Evolutionary conservation across 306 rosid species (phyloP), one percentile per base, ranked within the genome.

Genomic region (Coriaria nepalensis): DNA sequence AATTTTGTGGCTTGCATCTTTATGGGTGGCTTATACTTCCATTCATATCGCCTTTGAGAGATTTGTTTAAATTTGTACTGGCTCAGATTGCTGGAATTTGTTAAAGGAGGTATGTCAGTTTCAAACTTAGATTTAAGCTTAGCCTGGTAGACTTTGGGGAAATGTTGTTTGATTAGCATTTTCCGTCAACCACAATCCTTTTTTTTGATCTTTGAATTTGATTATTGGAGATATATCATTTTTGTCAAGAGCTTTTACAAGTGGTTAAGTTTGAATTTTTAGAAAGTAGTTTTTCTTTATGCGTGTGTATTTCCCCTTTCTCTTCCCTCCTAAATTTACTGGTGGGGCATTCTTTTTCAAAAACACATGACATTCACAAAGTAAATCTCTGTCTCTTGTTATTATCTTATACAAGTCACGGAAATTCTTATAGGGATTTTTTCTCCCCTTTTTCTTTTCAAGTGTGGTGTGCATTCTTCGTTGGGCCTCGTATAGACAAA

Each of bases 391-490:
- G n/a, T n/a, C n/a, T n/a, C n/a, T n/a, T n/a, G n/a, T n/a, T n/a
- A n/a, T n/a, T n/a, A n/a, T n/a, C n/a, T n/a, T n/a, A n/a, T n/a
- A n/a, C n/a, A n/a, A n/a, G n/a, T n/a, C n/a, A n/a, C n/a, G n/a
- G n/a, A n/a, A n/a, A n/a, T n/a, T 42, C 6, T 55, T 5, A 56
- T 43, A 52, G 13, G 47, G 11, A 15, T 49, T 11, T 59, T 13
- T 49, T 48, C 15, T 10, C 15, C 15, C 45, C 5, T 43, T 59
- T 64, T 12, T 47, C 57, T 47, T 71, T 44, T 71, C 64, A 49
- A 92, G 96, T 53, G 87, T 75, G 56, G 85, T 78, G 13, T 92
- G 98, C 74, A 92, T 92, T 53, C 98, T 90, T 61, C 94, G 55
- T 4, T 90, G 98, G 98, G 94, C 81, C 52, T 74, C 95, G 0